A percentile compares a stretch with the other conserved stretches of the same genome.
Evolutionary conservation across 2,329 filamentous ascomycete genomes (phyloP).

Genomic region (Pyrenophora seminiperda): DNA sequence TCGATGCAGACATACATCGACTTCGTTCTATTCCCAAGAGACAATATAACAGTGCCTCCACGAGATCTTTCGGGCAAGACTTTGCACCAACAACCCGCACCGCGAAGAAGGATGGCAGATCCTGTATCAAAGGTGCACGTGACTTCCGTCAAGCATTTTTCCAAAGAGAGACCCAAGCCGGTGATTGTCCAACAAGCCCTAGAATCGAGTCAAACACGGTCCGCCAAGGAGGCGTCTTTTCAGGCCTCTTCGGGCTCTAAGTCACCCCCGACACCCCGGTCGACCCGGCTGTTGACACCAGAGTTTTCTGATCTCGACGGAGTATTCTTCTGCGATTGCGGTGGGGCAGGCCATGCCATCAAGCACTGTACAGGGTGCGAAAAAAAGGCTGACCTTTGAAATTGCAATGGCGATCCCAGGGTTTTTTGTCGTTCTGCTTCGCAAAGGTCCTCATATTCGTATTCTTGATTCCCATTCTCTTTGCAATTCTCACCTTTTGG

Average conservation of each 20-base stretch:
- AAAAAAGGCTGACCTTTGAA: slow-evolving; percentile 4
- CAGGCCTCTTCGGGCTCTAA: slow-evolving; percentile 7
- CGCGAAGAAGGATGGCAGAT: not conserved
- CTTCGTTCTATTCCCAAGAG: slow-evolving; percentile 8
- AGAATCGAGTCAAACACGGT: not conserved
- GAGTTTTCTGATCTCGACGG: slow-evolving; percentile 39
- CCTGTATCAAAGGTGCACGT: slow-evolving; percentile 12
- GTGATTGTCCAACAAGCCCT: slow-evolving; percentile 20
- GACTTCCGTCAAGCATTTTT: slow-evolving; percentile 11
- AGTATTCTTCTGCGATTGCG: slow-evolving; percentile 43
- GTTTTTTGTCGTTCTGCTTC: not conserved
- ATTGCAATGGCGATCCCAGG: not conserved
- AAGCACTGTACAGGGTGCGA: slow-evolving; percentile 30
- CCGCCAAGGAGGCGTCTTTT: not conserved
- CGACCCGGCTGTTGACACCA: slow-evolving; percentile 40
- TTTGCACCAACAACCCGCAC: not conserved
- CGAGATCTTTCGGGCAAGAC: not conserved
- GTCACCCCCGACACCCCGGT: slow-evolving; percentile 42
- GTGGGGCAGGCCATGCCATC: slow-evolving; percentile 12
- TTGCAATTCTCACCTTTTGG: too few species aligned
- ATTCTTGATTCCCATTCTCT: not conserved
- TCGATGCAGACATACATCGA: slow-evolving; percentile 5
- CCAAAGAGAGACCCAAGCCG: slow-evolving; percentile 20
- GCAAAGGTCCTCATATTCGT: not conserved
- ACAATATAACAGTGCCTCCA: not conserved